Evolutionary conservation across 371 early-diverging fungal genomes (phyloP), one percentile per base, ranked within the genome.

Genomic region (Capillidium rhysosporum): DNA sequence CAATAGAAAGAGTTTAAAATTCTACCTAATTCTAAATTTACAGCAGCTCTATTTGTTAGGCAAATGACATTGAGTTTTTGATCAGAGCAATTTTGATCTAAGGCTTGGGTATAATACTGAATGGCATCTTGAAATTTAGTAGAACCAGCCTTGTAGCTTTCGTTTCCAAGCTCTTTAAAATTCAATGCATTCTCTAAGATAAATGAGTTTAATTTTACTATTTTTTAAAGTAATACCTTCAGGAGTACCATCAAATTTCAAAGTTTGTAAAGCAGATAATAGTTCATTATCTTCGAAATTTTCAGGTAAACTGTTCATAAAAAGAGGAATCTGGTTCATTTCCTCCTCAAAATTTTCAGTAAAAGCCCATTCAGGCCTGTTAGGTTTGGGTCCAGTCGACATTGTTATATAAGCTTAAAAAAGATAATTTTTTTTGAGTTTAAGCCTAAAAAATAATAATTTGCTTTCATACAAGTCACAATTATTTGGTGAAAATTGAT

Each of bases 121-220:
- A 85, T 71, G 10, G 96, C 98, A 54, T 89, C 84, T 47, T 72
- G 61, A 65, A 76, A 93, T 44, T 64, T 64, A 7, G 59, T 29
- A 56, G 73, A 74, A 12, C 88, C 86, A 23, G 70, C 75, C 56
- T 77, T 73, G 69, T 89, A 92, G 53, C 79, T 72, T 9, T 89
- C 91, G 65, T 97, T 97, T 56, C 98, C 98, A 63, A 92, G 90
- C 49, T 83, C 77, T 68, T 92, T 95, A 59, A 92, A 90, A 69
- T 92, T 94, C 45, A 73, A 71, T 2, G 96, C 96, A 52, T 89
- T 72, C 66, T 94, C 93, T 88, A 59, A 44, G 9, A 0, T 40
- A 20, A 55, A 51, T 18, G 1, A 46, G 2, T 10, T n/a, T 39
- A 52, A 20, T 29, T 2, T 14, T 30, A 58, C 0, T n/a, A 39